Percentiles rank a stretch among this genome's conserved stretches.
Conservation (phyloP, 2,329 filamentous ascomycete species). For the Pseudocercospora crystallina region DNA sequence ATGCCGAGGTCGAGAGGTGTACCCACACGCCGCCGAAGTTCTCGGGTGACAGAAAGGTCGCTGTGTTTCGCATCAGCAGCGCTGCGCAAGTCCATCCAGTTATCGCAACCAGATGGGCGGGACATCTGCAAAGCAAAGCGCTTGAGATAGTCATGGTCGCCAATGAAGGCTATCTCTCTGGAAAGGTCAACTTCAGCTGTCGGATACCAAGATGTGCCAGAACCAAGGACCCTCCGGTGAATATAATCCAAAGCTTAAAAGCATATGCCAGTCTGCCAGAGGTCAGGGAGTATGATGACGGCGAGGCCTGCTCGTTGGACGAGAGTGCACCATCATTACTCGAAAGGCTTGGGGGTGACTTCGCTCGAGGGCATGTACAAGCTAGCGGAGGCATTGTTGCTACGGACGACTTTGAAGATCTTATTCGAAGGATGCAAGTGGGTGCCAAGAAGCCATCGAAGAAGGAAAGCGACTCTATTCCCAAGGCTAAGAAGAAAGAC, state of each 20-base stretch:
- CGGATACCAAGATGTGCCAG: slow-evolving; percentile 59
- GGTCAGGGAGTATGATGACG: slow-evolving; percentile 33
- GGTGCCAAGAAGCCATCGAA: slow-evolving; percentile 53
- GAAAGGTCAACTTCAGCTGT: slow-evolving; percentile 67
- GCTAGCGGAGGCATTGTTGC: slow-evolving; percentile 66
- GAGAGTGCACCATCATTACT: slow-evolving; percentile 35
- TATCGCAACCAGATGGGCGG: slow-evolving; percentile 67
- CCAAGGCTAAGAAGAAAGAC: slow-evolving; percentile 12
- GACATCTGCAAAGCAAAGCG: slow-evolving; percentile 57
- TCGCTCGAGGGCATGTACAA: slow-evolving; percentile 66
- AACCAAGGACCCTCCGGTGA: slow-evolving; percentile 55
- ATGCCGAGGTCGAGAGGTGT: slow-evolving; percentile 60
- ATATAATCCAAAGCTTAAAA: slow-evolving; percentile 62
- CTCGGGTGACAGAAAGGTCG: slow-evolving; percentile 61
- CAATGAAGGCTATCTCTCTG: slow-evolving; percentile 64
- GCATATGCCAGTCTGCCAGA: slow-evolving; percentile 46
- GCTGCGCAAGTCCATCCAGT: slow-evolving; percentile 65
- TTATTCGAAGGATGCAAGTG: slow-evolving; percentile 59
- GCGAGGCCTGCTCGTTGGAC: not conserved
- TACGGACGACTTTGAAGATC: slow-evolving; percentile 62
- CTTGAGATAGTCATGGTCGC: slow-evolving; percentile 66
- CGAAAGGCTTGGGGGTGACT: slow-evolving; percentile 60
- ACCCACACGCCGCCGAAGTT: slow-evolving; percentile 64
- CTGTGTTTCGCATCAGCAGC: slow-evolving; percentile 62
- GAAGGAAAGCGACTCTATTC: slow-evolving; percentile 31